Conservation (phyloP, 2,329 filamentous ascomycete species). For the Aspergillus vadensis region DNA sequence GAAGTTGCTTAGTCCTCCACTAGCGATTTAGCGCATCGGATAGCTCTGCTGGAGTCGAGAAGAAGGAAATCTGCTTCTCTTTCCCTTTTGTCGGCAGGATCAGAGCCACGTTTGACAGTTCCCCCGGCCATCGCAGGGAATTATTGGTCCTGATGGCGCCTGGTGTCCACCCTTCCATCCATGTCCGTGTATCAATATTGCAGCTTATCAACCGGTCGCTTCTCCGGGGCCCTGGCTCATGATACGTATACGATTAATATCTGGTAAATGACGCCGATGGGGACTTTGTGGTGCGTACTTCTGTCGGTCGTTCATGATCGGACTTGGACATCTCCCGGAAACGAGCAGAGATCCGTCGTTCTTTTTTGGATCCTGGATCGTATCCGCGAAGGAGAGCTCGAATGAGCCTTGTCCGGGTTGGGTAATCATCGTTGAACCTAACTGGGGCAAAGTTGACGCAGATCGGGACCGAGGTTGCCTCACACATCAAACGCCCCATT, state of each 20-base stretch:
- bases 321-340: not conserved
- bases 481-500: not conserved
- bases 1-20: slow-evolving; percentile 12
- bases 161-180: not conserved
- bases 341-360: not conserved
- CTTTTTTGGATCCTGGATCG: not conserved
- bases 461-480: slow-evolving; percentile 16
- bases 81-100: slow-evolving; percentile 4
- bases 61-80: not conserved
- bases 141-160: not conserved
- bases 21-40: slow-evolving; percentile 5
- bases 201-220: not conserved
- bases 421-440: slow-evolving; percentile 17
- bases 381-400: not conserved
- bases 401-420: slow-evolving; percentile 16
- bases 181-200: not conserved
- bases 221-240: not conserved
- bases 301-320: not conserved
- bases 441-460: slow-evolving; percentile 17
- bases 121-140: not conserved
- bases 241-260: not conserved
- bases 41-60: not conserved
- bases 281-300: not conserved
- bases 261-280: not conserved
- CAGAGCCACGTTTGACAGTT: slow-evolving; percentile 5